Evolutionary conservation across 495 filamentous ascomycete genomes (phyloP).

Genomic region (Evernia prunastri): DNA sequence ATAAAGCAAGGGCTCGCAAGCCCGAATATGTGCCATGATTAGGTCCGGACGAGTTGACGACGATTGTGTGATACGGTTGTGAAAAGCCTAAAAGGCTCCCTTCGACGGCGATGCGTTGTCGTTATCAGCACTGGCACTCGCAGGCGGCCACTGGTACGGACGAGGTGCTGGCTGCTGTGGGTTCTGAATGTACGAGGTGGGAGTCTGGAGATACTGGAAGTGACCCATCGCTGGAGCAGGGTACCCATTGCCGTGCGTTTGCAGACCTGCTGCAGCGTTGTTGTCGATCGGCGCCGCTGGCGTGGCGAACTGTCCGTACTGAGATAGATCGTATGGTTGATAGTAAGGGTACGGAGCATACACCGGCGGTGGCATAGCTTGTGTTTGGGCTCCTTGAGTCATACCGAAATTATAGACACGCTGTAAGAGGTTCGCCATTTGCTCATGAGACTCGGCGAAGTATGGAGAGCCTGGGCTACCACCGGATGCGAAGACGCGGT

Average conservation of each 20-base stretch:
- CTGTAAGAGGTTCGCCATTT: slow-evolving; percentile 24
- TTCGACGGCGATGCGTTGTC: slow-evolving; percentile 7
- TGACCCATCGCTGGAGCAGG: slow-evolving; percentile 9
- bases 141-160: slow-evolving; percentile 19
- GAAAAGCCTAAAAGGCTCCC: neutral
- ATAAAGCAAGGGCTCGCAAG: neutral
- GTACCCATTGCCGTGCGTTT: slow-evolving; percentile 3
- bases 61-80: neutral
- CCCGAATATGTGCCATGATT: neutral
- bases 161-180: slow-evolving; percentile 5
- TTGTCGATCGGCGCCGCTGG: slow-evolving; percentile 11
- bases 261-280: neutral
- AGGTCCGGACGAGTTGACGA: neutral
- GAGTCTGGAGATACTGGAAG: slow-evolving; percentile 16
- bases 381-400: slow-evolving; percentile 22
- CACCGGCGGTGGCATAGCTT: slow-evolving; percentile 18
- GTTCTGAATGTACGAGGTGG: slow-evolving; percentile 9
- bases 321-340: slow-evolving; percentile 14
- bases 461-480: slow-evolving; percentile 19
- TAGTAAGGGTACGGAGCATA: slow-evolving; percentile 23
- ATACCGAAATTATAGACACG: slow-evolving; percentile 26
- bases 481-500: slow-evolving; percentile 3
- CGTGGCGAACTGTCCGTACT: slow-evolving; percentile 10
- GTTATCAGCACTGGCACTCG: neutral
- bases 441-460: slow-evolving; percentile 14